Evolutionary conservation across 1,139 yeast species (phyloP), one percentile per base, ranked within the genome.

Genomic region (Lizanozyma gosingica): DNA sequence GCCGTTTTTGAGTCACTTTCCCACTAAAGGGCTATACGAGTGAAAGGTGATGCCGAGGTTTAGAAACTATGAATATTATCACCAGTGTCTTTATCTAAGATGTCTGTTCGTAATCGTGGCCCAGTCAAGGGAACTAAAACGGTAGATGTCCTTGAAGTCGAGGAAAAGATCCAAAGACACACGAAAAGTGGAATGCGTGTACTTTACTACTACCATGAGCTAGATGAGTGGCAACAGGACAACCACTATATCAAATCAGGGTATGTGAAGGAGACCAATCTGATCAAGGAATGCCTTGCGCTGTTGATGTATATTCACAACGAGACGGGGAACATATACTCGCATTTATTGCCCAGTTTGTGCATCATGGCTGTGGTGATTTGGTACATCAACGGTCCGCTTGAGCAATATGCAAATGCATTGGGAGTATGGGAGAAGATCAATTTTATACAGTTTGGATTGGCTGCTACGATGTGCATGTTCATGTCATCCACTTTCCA

Each of bases 181-280:
- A 22, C 6, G 29, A 22, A 22, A 11, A n/a, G n/a, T n/a, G 29
- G 29, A 22, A 22, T 22, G 29, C 6, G 29, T 6, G 11, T 6
- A 4, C 18, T 34, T 14, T 34, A 16, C 36, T 14, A 14, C 4
- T 70, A 54, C 48, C 68, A 67, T 44, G 69, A 70, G 48, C 48
- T 88, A 4, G 90, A 87, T 6, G 76, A 70, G 4, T 88, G 97
- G 97, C 95, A 85, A 54, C 71, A 75, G 50, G 97, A 90, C 54
- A 90, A 90, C 54, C 88, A 84, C 50, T 85, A 60, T 56, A 87
- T 88, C 36, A 59, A 67, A 27, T 62, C 78, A 0, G 94, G 95
- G 2, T 88, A 88, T 53, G 86, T 88, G n/a, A 69, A 65, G 37
- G 85, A 78, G 43, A 82, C 94, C 0, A 57, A 63, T 37, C 80